phyloP scores from a whole-genome alignment of 177 flowering plant genomes.

The Vitis hybrid region DNA sequence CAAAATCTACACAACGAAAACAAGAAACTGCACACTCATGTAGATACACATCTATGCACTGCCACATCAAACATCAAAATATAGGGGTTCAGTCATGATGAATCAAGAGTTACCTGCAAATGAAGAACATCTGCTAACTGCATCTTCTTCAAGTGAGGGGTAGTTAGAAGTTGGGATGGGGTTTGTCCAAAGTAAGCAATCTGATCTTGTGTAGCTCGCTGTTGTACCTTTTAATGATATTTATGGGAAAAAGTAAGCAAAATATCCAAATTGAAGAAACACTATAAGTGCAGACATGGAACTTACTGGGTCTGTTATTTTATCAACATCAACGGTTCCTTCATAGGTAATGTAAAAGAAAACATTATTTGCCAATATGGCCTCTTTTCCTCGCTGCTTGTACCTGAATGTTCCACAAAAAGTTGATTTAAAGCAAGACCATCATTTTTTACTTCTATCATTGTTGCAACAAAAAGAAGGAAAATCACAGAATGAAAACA shows the following conservation, averaged over 20 bases:
- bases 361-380: conserved; percentile 83
- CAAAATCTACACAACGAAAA: neutral
- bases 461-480: neutral
- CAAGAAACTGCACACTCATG: neutral
- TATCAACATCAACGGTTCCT: conserved; percentile 94
- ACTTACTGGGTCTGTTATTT: conserved; percentile 90
- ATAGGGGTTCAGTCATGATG: neutral
- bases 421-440: neutral
- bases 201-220: conserved; percentile 95
- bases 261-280: conserved; percentile 6
- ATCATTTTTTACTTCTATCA: neutral
- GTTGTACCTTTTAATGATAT: conserved; percentile 57
- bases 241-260: conserved; percentile 14
- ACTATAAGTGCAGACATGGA: conserved; percentile 8
- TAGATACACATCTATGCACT: neutral
- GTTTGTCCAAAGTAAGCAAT: conserved; percentile 99
- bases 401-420: conserved; percentile 47
- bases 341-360: conserved; percentile 97
- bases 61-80: neutral
- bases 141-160: conserved; percentile 83
- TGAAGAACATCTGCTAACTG: conserved; percentile 84
- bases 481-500: neutral
- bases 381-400: conserved; percentile 97
- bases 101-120: conserved; percentile 61
- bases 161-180: conserved; percentile 89